Evolutionary conservation across 1,284 basidiomycete species (phyloP), one percentile per base, ranked within the genome.

Genomic region (Leccinum solheimii): DNA sequence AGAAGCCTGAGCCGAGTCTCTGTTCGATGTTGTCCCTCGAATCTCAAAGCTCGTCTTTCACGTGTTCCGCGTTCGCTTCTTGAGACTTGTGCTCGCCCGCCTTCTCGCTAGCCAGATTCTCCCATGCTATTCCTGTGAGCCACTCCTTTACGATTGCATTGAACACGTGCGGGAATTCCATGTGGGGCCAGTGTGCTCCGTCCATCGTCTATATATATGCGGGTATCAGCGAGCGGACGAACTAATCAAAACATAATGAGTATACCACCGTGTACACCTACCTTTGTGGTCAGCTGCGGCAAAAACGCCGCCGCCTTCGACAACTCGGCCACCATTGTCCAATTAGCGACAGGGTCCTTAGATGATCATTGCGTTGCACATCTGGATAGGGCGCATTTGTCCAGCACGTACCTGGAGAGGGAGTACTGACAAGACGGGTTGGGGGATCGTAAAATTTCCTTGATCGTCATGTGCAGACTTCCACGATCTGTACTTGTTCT

Each of bases 321-420:
- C 30, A 81, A 58, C 48, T 76, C 69, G 8, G 80, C 72, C 2
- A 79, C 77, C 7, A 70, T 45, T 1, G 66, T 68, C 87, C 88
- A 90, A 70, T 89, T 78, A 1, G 84, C 86, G 3, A 90, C 88
- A 14, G 85, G 83, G 67, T 90, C 88, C 83, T 85, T 63, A 61
- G 45, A 50, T 60, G 36, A 34, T 40, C 14, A 5, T 11, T 21
- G 13, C 14, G n/a, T 59, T n/a, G 21, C 2, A 36, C 26, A 19
- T 21, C 54, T 19, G 11, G 2, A 43, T 14, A 21, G 21, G 3
- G 13, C 4, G 16, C 21, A 27, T 48, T 49, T 43, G 26, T 45
- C 34, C 3, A 57, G 23, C 1, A 73, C 77, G 19, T 60, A 86
- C 86, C 59, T 83, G 59, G 16, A 77, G 79, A 3, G 88, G 84